phyloP scores from a whole-genome alignment of 2,329 filamentous ascomycete genomes.

The Pyricularia grisea region DNA sequence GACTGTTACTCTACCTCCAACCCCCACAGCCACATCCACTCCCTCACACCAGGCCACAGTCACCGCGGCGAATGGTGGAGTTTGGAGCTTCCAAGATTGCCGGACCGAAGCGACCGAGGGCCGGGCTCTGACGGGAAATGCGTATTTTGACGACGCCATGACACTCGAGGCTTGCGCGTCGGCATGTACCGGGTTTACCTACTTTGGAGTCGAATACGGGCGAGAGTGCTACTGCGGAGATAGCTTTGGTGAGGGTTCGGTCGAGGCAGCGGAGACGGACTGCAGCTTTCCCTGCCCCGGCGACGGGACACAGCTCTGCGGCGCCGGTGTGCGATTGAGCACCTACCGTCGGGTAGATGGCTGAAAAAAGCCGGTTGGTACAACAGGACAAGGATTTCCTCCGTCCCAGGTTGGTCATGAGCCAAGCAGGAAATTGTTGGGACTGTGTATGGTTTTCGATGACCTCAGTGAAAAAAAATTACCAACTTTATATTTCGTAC shows the following conservation, averaged over 20 bases:
- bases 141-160: conserved; percentile 33
- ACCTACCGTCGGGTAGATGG: background rate
- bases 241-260: conserved; percentile 10
- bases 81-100: conserved; percentile 36
- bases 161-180: conserved; percentile 37
- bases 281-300: conserved; percentile 32
- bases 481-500: background rate
- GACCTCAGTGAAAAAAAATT: background rate
- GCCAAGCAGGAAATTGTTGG: background rate
- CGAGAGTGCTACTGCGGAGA: conserved; percentile 42
- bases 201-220: conserved; percentile 41
- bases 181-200: conserved; percentile 33
- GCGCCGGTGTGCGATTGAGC: conserved; percentile 26
- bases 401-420: background rate
- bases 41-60: conserved; percentile 35
- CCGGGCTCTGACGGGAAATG: conserved; percentile 42
- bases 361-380: background rate
- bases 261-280: conserved; percentile 19
- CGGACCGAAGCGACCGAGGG: conserved; percentile 44
- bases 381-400: background rate
- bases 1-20: background rate
- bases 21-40: conserved; percentile 17
- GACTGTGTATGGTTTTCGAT: background rate
- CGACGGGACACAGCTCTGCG: conserved; percentile 26
- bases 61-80: background rate